phyloP scores from a whole-genome alignment of 495 filamentous ascomycete genomes.

The Aspergillus wentii region DNA sequence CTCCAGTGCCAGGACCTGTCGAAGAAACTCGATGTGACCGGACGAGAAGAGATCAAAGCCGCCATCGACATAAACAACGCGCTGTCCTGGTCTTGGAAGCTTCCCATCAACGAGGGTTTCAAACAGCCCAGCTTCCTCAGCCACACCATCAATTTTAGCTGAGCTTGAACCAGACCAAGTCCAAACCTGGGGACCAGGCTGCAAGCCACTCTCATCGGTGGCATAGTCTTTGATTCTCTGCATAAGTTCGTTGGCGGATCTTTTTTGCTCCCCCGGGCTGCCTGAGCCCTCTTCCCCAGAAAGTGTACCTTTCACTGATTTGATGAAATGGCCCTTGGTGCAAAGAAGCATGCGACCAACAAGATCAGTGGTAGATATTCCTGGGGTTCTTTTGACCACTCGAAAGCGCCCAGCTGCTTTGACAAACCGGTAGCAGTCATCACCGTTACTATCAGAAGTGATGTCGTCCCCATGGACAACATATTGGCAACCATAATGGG shows the following conservation, averaged over 20 bases:
- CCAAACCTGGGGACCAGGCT: conserved; percentile 72
- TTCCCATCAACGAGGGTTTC: conserved; percentile 60
- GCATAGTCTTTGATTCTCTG: conserved; percentile 79
- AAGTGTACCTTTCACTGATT: conserved; percentile 62
- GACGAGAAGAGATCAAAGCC: conserved; percentile 97
- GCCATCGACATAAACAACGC: conserved; percentile 90
- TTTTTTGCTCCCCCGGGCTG: conserved; percentile 57
- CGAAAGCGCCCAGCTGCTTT: conserved; percentile 88
- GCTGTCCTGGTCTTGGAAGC: conserved; percentile 65
- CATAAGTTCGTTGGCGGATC: conserved; percentile 55
- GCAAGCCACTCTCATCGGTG: conserved; percentile 69
- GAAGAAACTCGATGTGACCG: conserved; percentile 93
- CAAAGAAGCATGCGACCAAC: conserved; percentile 96
- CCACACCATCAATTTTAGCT: conserved; percentile 45
- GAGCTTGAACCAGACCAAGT: conserved; percentile 60
- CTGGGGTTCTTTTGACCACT: conserved; percentile 92
- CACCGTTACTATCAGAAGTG: conserved; percentile 74
- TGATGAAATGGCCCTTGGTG: conserved; percentile 83
- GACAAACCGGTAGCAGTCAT: conserved; percentile 96
- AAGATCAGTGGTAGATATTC: conserved; percentile 94
- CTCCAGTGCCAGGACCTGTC: conserved; percentile 65
- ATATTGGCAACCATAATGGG: conserved; percentile 86
- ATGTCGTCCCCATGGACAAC: conserved; percentile 93
- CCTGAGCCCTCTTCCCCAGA: conserved; percentile 68
- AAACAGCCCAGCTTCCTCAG: conserved; percentile 54